Evolutionary conservation across 352 stramenopile genomes (phyloP).

Genomic region (Phytophthora pistaciae): DNA sequence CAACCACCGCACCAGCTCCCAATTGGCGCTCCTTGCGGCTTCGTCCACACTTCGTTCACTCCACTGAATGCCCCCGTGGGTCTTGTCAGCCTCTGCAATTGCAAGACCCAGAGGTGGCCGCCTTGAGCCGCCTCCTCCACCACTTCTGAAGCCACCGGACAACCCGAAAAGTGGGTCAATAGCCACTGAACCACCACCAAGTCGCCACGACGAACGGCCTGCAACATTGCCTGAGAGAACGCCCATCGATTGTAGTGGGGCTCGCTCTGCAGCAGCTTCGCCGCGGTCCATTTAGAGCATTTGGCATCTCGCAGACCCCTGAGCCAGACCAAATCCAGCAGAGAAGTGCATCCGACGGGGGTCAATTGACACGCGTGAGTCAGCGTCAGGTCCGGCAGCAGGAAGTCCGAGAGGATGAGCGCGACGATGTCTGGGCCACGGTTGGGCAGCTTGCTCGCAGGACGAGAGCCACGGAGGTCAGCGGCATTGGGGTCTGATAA

Average conservation of each 20-base stretch:
- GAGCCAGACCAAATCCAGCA: slow-evolving; percentile 20
- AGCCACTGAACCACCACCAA: slow-evolving; percentile 17
- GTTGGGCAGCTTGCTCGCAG: background rate
- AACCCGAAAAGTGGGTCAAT: slow-evolving; percentile 12
- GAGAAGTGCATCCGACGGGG: background rate
- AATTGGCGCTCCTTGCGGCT: slow-evolving; percentile 1
- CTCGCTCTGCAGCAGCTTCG: slow-evolving; percentile 18
- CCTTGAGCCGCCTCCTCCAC: slow-evolving; percentile 14
- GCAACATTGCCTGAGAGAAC: background rate
- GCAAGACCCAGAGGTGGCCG: slow-evolving; percentile 11
- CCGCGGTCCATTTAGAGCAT: slow-evolving; percentile 1
- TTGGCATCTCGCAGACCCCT: slow-evolving; percentile 11
- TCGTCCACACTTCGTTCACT: background rate
- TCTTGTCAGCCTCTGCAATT: slow-evolving; percentile 9
- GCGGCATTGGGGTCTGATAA: slow-evolving; percentile 7
- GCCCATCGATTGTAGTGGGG: slow-evolving; percentile 3
- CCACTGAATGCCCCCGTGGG: background rate
- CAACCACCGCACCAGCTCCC: slow-evolving; percentile 17
- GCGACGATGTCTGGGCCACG: background rate
- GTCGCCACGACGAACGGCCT: background rate
- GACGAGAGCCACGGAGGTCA: slow-evolving; percentile 7
- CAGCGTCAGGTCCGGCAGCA: slow-evolving; percentile 11
- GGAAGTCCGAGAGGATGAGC: slow-evolving; percentile 4
- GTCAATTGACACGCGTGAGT: background rate
- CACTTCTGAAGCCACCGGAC: slow-evolving; percentile 4